Evolutionary conservation across 2,329 filamentous ascomycete species (phyloP).

Genomic region (Bisporella sp.): DNA sequence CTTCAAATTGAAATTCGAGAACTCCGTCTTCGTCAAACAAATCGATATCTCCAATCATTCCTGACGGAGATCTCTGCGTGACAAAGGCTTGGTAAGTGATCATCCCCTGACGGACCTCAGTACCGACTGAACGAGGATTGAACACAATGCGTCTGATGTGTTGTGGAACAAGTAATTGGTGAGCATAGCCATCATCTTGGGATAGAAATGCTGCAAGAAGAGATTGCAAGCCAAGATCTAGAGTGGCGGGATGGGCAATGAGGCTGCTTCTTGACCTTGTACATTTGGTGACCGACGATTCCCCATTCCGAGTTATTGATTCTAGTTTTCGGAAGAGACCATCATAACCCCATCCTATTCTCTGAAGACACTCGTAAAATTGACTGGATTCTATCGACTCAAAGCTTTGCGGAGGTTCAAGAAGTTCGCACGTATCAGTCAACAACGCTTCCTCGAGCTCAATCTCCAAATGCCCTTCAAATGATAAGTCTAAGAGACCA

Average conservation of each 20-base stretch:
- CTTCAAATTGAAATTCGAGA: too few species aligned
- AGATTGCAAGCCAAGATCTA: conserved; percentile 50
- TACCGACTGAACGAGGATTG: conserved; percentile 11
- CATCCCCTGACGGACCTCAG: background rate
- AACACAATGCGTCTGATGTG: conserved; percentile 14
- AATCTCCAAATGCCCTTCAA: too few species aligned
- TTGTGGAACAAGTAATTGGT: conserved; percentile 17
- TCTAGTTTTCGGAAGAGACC: background rate
- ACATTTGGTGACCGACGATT: background rate
- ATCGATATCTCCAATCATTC: too few species aligned
- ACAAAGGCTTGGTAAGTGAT: too few species aligned
- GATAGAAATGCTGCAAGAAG: conserved; percentile 28
- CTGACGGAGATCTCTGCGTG: too few species aligned
- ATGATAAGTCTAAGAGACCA: too few species aligned
- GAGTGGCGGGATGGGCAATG: conserved; percentile 45
- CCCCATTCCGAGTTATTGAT: conserved; percentile 3
- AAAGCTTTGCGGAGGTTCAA: background rate
- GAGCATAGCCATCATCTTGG: conserved; percentile 16
- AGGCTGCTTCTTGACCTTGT: background rate
- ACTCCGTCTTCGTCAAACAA: too few species aligned
- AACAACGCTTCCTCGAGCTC: too few species aligned
- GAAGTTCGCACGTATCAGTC: background rate
- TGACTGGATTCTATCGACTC: background rate
- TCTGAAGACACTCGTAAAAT: background rate
- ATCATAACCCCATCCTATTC: background rate